phyloP scores from a whole-genome alignment of 2,329 filamentous ascomycete genomes.

The Ophiocordyceps australis region DNA sequence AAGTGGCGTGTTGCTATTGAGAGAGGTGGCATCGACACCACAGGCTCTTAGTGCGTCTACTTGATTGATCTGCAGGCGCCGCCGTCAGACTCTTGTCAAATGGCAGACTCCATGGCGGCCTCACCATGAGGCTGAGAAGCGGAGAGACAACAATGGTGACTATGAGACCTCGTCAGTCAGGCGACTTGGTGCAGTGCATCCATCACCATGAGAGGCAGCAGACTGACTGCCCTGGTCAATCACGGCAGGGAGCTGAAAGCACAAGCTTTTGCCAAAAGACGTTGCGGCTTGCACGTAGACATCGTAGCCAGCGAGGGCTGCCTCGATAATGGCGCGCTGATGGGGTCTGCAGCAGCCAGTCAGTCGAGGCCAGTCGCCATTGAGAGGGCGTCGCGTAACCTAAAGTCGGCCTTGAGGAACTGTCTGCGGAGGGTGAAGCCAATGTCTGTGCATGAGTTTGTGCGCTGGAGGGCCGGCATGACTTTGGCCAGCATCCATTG shows the following conservation, averaged over 20 bases:
- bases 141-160: conserved; percentile 86
- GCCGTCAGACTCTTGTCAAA: neutral
- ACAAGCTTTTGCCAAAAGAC: conserved; percentile 83
- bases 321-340: conserved; percentile 74
- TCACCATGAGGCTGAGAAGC: conserved; percentile 72
- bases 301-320: conserved; percentile 68
- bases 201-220: no score
- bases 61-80: conserved; percentile 74
- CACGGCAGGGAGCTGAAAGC: conserved; percentile 81
- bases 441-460: conserved; percentile 40
- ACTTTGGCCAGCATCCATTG: no score
- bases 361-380: neutral
- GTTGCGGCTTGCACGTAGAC: conserved; percentile 86
- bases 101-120: neutral
- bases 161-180: conserved; percentile 12
- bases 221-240: conserved; percentile 70
- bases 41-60: conserved; percentile 60
- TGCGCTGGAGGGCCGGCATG: conserved; percentile 24
- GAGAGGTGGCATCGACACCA: conserved; percentile 63
- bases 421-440: conserved; percentile 58
- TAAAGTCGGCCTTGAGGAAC: conserved; percentile 57
- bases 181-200: no score
- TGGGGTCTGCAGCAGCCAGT: conserved; percentile 37
- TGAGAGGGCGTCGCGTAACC: conserved; percentile 25
- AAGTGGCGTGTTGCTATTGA: conserved; percentile 65